A percentile compares a stretch with the other conserved stretches of the same genome.
Conservation (phyloP, 192 early-diverging fungal species). For the Coemansia umbellata region DNA sequence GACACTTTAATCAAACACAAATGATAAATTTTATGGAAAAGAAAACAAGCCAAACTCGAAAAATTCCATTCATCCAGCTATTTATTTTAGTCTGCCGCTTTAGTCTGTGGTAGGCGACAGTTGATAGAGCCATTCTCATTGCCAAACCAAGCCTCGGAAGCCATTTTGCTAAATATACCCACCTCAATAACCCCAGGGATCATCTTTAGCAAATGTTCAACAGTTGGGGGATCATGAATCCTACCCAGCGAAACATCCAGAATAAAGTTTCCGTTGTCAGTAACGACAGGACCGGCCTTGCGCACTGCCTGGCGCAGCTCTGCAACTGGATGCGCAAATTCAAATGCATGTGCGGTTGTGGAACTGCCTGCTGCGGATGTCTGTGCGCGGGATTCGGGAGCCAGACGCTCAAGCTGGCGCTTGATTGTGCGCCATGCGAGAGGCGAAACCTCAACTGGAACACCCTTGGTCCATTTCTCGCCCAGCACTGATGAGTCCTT, state of each 20-base stretch:
- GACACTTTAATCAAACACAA: no score
- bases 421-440: slow-evolving; percentile 71
- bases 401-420: slow-evolving; percentile 49
- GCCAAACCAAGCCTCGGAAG: slow-evolving; percentile 81
- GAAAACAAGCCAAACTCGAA: no score
- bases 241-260: slow-evolving; percentile 80
- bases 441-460: slow-evolving; percentile 89
- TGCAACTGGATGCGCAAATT: slow-evolving; percentile 47
- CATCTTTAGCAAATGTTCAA: slow-evolving; percentile 59
- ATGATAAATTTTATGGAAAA: no score
- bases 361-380: background rate
- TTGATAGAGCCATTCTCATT: slow-evolving; percentile 63
- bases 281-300: slow-evolving; percentile 92
- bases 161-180: slow-evolving; percentile 87
- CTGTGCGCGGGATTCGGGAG: slow-evolving; percentile 5
- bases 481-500: slow-evolving; percentile 79
- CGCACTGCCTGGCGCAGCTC: slow-evolving; percentile 76
- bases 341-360: slow-evolving; percentile 6
- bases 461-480: slow-evolving; percentile 80
- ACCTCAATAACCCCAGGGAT: slow-evolving; percentile 91
- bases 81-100: no score
- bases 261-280: slow-evolving; percentile 91
- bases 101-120: slow-evolving; percentile 24
- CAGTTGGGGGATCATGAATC: slow-evolving; percentile 60
- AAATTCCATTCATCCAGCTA: no score